These are phyloP conservation scores for Alternaria gaisen DNA, from an alignment of 2,329 filamentous ascomycete genomes.

Conservation along the genomic window DNA sequence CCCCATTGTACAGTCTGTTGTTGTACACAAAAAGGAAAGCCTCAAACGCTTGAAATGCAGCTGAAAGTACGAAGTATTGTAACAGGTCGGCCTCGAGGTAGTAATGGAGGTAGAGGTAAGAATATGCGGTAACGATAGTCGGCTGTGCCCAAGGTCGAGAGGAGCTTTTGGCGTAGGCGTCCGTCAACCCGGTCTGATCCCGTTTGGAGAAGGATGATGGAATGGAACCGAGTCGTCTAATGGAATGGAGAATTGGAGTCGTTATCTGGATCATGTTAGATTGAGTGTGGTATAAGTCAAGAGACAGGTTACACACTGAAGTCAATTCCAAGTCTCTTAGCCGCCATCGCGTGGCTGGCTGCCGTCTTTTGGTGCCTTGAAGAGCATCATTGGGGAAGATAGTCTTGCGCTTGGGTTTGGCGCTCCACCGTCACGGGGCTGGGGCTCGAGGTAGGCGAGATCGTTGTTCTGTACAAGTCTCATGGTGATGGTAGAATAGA, in stretches of 20 bases:
- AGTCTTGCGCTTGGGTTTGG: conserved; percentile 34
- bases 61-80: conserved; percentile 15
- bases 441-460: conserved; percentile 27
- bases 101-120: not conserved
- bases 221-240: not conserved
- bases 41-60: conserved; percentile 29
- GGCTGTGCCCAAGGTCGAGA: conserved; percentile 10
- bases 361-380: conserved; percentile 13
- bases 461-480: conserved; percentile 17
- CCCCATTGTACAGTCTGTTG: conserved; percentile 19
- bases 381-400: conserved; percentile 27
- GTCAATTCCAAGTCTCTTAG: conserved; percentile 22
- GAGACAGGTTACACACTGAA: conserved; percentile 17
- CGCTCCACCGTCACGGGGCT: conserved; percentile 47
- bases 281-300: not conserved
- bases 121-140: conserved; percentile 5
- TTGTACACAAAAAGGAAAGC: conserved; percentile 18
- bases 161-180: not conserved
- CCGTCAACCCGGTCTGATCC: not conserved
- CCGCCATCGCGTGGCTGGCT: conserved; percentile 43
- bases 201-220: not conserved
- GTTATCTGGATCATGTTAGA: conserved; percentile 18
- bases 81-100: conserved; percentile 7
- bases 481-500: conserved; percentile 26
- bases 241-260: not conserved